Evolutionary conservation across 805 yeast species (phyloP).

Genomic region (Ogataea naganishii): DNA sequence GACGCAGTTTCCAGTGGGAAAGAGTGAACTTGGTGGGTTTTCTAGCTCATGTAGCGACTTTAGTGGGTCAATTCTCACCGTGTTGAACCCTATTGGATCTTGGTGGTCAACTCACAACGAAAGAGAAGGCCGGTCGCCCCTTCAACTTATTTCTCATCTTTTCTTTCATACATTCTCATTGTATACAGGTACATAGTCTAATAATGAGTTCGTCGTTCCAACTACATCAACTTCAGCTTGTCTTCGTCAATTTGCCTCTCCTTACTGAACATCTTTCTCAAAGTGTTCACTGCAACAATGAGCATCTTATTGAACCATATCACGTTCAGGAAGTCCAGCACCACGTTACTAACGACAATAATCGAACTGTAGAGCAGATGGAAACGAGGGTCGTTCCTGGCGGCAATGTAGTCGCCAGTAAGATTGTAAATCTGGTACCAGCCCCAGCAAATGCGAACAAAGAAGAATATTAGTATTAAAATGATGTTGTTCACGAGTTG

Average conservation of each 20-base stretch:
- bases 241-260: conserved; percentile 13
- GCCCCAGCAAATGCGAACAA: conserved; percentile 28
- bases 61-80: no score
- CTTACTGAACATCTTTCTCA: conserved; percentile 20
- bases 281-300: conserved; percentile 25
- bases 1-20: no score
- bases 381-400: conserved; percentile 19
- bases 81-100: no score
- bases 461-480: conserved; percentile 25
- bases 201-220: no score
- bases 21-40: no score
- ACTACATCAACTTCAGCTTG: conserved; percentile 23
- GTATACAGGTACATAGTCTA: no score
- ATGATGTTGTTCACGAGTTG: conserved; percentile 25
- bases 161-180: no score
- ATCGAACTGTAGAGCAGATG: conserved; percentile 15
- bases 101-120: no score
- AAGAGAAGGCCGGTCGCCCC: no score
- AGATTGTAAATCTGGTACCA: conserved; percentile 25
- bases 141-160: no score
- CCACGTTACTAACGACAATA: conserved; percentile 22
- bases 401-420: conserved; percentile 18
- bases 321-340: conserved; percentile 25
- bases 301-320: conserved; percentile 31
- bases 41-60: no score